phyloP scores from a whole-genome alignment of 2,329 filamentous ascomycete genomes.

The Talaromyces sp. region DNA sequence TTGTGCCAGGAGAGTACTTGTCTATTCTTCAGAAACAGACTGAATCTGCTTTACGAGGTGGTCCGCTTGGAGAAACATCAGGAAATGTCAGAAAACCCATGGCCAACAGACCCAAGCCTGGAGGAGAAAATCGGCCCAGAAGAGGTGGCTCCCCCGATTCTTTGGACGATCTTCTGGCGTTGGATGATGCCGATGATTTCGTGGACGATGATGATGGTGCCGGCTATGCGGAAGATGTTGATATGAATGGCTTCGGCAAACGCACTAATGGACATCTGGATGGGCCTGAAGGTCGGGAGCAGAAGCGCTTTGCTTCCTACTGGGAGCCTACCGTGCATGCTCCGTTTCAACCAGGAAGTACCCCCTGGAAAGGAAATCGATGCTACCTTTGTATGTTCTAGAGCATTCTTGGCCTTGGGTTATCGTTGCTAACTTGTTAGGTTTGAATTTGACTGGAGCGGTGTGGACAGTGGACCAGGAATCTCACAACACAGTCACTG shows the following conservation, averaged over 20 bases:
- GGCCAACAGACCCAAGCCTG: constrained; percentile 52
- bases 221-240: constrained; percentile 63
- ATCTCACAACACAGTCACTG: constrained; percentile 85
- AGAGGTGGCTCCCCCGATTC: constrained; percentile 67
- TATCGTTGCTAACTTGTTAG: constrained; percentile 26
- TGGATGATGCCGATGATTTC: constrained; percentile 68
- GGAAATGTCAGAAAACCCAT: constrained; percentile 57
- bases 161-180: constrained; percentile 73
- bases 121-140: constrained; percentile 44
- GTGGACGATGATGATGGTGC: constrained; percentile 93
- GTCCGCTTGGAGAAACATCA: constrained; percentile 65
- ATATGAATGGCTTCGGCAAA: constrained; percentile 60
- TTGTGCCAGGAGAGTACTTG: constrained; percentile 49
- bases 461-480: constrained; percentile 98
- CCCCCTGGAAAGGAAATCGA: constrained; percentile 90
- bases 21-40: constrained; percentile 47
- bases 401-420: neutral
- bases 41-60: constrained; percentile 80
- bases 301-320: constrained; percentile 48
- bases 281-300: constrained; percentile 37
- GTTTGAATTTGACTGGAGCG: constrained; percentile 83
- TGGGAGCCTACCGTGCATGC: constrained; percentile 68
- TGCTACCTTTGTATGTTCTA: constrained; percentile 69
- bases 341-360: constrained; percentile 88
- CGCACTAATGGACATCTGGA: constrained; percentile 50